Conservation (phyloP, 176 grass and related monocot genomes). For the Alloteropsis semialata region DNA sequence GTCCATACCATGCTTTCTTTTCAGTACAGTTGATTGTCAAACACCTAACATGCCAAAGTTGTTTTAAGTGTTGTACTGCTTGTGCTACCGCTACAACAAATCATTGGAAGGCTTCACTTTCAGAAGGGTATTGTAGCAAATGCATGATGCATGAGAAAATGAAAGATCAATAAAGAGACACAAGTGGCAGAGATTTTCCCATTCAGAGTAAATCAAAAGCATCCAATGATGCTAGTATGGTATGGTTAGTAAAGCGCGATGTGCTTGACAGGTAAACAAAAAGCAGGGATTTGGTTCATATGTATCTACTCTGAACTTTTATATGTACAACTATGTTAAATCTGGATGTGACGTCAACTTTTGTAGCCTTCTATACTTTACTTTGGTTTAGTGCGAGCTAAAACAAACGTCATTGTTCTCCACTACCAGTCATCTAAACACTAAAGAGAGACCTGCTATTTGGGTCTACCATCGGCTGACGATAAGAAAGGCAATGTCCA, state of each 20-base stretch:
- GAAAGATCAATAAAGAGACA: not conserved
- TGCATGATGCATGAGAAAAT: conserved; percentile 8
- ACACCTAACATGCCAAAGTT: conserved; percentile 22
- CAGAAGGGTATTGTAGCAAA: conserved; percentile 20
- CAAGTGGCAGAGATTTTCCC: not conserved
- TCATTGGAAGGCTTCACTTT: conserved; percentile 27
- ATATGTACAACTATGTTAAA: not conserved
- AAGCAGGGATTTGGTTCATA: not conserved
- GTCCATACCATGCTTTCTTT: not conserved
- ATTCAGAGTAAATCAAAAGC: not conserved
- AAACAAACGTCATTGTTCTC: conserved; percentile 3
- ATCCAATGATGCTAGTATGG: not conserved
- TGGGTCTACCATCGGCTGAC: conserved; percentile 18
- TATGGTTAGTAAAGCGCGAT: not conserved
- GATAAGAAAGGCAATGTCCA: conserved; percentile 2
- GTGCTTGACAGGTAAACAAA: not conserved
- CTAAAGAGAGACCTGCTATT: conserved; percentile 30
- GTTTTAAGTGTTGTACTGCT: not conserved
- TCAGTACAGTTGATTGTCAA: conserved; percentile 10
- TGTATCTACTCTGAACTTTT: not conserved
- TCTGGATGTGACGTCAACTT: conserved; percentile 11
- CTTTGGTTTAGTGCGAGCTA: conserved; percentile 36
- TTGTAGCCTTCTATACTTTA: conserved; percentile 20
- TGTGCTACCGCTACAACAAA: not conserved
- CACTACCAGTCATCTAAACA: conserved; percentile 12